Evolutionary conservation across 371 early-diverging fungal genomes (phyloP).

Genomic region (Zychaea mexicana): DNA sequence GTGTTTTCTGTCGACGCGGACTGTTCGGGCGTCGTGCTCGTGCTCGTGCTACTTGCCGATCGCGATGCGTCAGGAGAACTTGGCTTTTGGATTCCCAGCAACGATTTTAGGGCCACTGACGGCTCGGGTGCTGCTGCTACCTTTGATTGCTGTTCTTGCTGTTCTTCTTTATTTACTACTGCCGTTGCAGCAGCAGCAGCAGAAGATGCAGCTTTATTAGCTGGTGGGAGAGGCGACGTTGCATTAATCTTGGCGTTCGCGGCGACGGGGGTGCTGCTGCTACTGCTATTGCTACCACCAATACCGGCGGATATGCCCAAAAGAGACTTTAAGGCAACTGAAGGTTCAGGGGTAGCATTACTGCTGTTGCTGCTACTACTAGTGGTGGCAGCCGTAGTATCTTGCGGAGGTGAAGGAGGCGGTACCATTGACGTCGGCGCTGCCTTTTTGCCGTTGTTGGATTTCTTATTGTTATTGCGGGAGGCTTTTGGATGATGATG

Average conservation of each 20-base stretch:
- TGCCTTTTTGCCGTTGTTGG: conserved; percentile 9
- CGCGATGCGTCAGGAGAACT: neutral
- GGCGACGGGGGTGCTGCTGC: too few relatives aligned
- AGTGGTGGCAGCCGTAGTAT: neutral
- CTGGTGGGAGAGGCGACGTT: too few relatives aligned
- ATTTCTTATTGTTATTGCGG: conserved; percentile 1
- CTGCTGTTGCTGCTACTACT: neutral
- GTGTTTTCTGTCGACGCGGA: neutral
- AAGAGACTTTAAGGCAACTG: neutral
- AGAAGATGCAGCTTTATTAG: too few relatives aligned
- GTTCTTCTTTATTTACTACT: too few relatives aligned
- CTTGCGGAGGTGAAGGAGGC: conserved; percentile 3
- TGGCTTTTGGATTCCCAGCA: conserved; percentile 21
- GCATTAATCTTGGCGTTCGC: too few relatives aligned
- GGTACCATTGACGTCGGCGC: neutral
- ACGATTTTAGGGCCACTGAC: conserved; percentile 12
- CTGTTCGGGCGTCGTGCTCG: neutral
- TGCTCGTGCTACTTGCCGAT: neutral
- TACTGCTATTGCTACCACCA: too few relatives aligned
- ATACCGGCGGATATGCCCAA: neutral
- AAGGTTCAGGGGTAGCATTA: conserved; percentile 9
- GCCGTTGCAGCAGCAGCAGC: too few relatives aligned
- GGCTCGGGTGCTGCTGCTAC: neutral
- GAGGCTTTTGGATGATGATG: conserved; percentile 5
- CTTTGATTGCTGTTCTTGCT: too few relatives aligned